Conservation (phyloP, 2,329 filamentous ascomycete genomes). For the Bisporella sp. region DNA sequence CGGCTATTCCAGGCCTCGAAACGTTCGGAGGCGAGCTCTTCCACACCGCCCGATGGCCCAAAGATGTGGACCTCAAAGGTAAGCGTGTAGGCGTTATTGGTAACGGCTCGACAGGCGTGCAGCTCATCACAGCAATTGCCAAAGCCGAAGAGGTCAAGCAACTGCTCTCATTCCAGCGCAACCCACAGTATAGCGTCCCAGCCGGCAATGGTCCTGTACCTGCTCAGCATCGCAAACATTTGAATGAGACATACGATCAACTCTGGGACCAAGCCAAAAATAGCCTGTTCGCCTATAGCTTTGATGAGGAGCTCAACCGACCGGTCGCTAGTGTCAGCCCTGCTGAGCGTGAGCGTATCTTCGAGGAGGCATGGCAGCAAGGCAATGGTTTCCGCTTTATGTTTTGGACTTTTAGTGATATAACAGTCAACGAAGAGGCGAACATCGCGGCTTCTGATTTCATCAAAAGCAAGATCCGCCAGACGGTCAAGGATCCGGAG, state of each 20-base stretch:
- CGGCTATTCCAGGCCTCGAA: slow-evolving; percentile 36
- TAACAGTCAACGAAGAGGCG: slow-evolving; percentile 28
- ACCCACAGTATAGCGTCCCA: slow-evolving; percentile 31
- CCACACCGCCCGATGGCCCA: slow-evolving; percentile 36
- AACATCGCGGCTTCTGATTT: slow-evolving; percentile 33
- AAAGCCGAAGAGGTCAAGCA: slow-evolving; percentile 28
- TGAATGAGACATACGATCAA: slow-evolving; percentile 29
- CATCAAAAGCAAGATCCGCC: slow-evolving; percentile 27
- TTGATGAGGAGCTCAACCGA: slow-evolving; percentile 19
- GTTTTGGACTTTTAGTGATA: slow-evolving; percentile 32
- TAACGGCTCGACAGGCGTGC: slow-evolving; percentile 29
- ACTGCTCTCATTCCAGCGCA: slow-evolving; percentile 28
- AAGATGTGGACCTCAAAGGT: slow-evolving; percentile 22
- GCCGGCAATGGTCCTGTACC: slow-evolving; percentile 22
- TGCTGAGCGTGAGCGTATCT: slow-evolving; percentile 23
- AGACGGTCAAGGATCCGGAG: slow-evolving; percentile 26
- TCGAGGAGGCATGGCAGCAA: slow-evolving; percentile 25
- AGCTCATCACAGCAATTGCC: slow-evolving; percentile 27
- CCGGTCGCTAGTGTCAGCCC: slow-evolving; percentile 18
- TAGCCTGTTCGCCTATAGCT: slow-evolving; percentile 27
- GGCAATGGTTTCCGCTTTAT: slow-evolving; percentile 32
- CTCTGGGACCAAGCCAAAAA: slow-evolving; percentile 25
- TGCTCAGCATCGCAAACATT: slow-evolving; percentile 19
- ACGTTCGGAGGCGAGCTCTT: slow-evolving; percentile 37
- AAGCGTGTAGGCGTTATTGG: slow-evolving; percentile 30